A percentile compares a stretch with the other conserved stretches of the same genome.
phyloP scores from a whole-genome alignment of 306 rosid genomes.

The Vigna nakashimae region DNA sequence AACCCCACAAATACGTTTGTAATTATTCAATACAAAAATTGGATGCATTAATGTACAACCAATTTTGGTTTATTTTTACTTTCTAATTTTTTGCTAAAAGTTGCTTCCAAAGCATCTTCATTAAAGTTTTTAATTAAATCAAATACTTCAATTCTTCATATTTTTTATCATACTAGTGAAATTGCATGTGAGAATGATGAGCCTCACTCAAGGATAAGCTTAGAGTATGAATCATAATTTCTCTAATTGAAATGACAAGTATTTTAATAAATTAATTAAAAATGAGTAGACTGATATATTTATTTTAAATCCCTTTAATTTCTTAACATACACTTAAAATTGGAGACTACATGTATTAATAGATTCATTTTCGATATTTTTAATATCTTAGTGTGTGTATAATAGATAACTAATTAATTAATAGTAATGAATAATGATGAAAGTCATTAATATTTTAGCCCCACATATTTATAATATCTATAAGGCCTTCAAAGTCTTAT shows the following conservation, averaged over 20 bases:
- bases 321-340: no score
- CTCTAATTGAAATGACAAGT: no score
- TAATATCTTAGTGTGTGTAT: no score
- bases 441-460: not conserved
- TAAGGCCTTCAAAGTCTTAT: constrained; percentile 26
- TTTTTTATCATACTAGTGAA: not conserved
- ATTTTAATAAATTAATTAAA: no score
- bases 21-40: not conserved
- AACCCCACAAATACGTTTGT: not conserved
- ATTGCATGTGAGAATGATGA: not conserved
- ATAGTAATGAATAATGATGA: not conserved
- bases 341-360: no score
- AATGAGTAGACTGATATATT: no score
- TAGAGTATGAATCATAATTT: no score
- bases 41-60: not conserved
- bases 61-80: not conserved
- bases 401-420: no score
- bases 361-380: no score
- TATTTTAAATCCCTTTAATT: no score
- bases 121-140: not conserved
- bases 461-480: not conserved
- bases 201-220: not conserved
- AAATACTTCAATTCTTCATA: not conserved
- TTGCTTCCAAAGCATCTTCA: not conserved
- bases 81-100: not conserved